phyloP scores from a whole-genome alignment of 2,329 filamentous ascomycete species.

The Aspergillus transmontanensis region DNA sequence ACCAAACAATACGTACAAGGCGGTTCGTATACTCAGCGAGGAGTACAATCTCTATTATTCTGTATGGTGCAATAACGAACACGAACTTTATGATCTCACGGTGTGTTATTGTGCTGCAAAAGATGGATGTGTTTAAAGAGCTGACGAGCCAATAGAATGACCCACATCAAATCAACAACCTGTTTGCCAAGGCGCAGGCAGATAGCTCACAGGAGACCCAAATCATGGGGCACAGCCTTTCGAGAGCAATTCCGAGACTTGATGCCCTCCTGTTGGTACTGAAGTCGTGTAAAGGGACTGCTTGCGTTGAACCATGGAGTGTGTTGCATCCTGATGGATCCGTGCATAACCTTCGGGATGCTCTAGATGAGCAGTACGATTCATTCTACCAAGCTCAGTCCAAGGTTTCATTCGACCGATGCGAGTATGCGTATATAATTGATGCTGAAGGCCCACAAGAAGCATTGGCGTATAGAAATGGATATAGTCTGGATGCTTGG shows the following conservation, averaged over 20 bases:
- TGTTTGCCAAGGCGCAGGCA: conserved; percentile 19
- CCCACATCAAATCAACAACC: conserved; percentile 40
- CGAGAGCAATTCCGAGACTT: conserved; percentile 29
- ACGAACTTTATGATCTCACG: conserved; percentile 43
- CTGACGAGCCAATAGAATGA: conserved; percentile 28
- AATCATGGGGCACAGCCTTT: conserved; percentile 26
- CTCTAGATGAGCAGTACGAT: conserved; percentile 34
- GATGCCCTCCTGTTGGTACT: conserved; percentile 43
- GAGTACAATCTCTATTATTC: conserved; percentile 44
- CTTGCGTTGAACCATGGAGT: conserved; percentile 42
- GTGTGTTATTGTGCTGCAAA: conserved; percentile 19
- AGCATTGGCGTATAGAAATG: neutral
- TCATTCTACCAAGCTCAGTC: conserved; percentile 36
- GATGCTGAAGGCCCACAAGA: conserved; percentile 33
- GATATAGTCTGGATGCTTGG: neutral
- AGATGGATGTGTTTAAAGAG: accelerated
- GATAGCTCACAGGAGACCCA: neutral
- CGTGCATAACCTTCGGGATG: conserved; percentile 35
- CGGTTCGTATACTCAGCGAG: conserved; percentile 36
- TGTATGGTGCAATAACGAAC: conserved; percentile 46
- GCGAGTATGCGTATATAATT: conserved; percentile 39
- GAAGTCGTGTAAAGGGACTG: conserved; percentile 41
- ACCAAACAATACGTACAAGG: conserved; percentile 45
- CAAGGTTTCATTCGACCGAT: conserved; percentile 37
- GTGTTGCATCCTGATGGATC: conserved; percentile 35